Evolutionary conservation across 805 yeast species (phyloP).

Genomic region (Yarrowia sp.): DNA sequence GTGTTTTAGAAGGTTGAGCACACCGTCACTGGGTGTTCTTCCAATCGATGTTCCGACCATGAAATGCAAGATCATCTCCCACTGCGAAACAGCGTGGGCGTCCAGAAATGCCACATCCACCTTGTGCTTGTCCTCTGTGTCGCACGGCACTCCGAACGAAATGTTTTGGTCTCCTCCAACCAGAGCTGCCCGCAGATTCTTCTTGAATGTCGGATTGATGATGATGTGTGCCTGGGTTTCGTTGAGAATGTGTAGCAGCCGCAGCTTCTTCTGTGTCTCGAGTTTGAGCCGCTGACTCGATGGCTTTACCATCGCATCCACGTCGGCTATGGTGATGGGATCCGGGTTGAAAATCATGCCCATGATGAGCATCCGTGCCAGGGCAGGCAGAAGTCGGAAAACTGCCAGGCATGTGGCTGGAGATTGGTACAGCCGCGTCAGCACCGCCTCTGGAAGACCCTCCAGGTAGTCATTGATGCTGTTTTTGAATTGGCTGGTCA

Average conservation of each 20-base stretch:
- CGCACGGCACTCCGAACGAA: slow-evolving; percentile 74
- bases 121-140: slow-evolving; percentile 52
- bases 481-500: slow-evolving; percentile 47
- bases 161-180: slow-evolving; percentile 68
- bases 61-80: slow-evolving; percentile 95
- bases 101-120: slow-evolving; percentile 70
- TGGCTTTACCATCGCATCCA: slow-evolving; percentile 64
- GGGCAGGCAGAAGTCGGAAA: slow-evolving; percentile 80
- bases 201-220: slow-evolving; percentile 65
- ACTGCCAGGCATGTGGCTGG: slow-evolving; percentile 95
- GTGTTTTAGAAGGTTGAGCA: slow-evolving; percentile 67
- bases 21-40: slow-evolving; percentile 72
- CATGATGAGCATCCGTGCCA: slow-evolving; percentile 87
- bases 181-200: slow-evolving; percentile 74
- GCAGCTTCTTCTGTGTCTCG: slow-evolving; percentile 77
- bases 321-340: slow-evolving; percentile 50
- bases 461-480: slow-evolving; percentile 87
- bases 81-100: slow-evolving; percentile 74
- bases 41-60: slow-evolving; percentile 89
- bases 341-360: slow-evolving; percentile 78
- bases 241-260: slow-evolving; percentile 68
- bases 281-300: slow-evolving; percentile 53
- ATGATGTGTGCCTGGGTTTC: slow-evolving; percentile 45
- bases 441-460: slow-evolving; percentile 83
- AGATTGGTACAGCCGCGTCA: slow-evolving; percentile 66